Conservation (phyloP, 106 monocot genomes). For the Dendrobium nobile region DNA sequence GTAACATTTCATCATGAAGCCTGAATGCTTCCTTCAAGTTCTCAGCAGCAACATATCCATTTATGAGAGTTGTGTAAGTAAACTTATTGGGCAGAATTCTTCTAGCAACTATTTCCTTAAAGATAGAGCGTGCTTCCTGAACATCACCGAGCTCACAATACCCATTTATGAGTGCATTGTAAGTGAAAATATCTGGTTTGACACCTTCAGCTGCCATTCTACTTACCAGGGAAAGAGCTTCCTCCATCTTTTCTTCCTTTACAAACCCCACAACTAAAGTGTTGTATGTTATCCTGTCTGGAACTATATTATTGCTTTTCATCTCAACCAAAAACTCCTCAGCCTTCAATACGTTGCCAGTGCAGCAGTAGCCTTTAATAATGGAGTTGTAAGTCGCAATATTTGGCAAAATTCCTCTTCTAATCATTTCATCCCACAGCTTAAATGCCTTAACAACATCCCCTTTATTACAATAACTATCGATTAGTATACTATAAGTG, state of each 20-base stretch:
- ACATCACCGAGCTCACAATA: conserved; percentile 54
- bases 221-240: conserved; percentile 49
- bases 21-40: conserved; percentile 77
- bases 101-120: conserved; percentile 39
- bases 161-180: conserved; percentile 64
- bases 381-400: conserved; percentile 75
- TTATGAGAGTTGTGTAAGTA: conserved; percentile 71
- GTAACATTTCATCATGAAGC: conserved; percentile 92
- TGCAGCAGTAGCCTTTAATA: conserved; percentile 73
- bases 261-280: conserved; percentile 65
- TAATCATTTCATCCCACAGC: conserved; percentile 68
- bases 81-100: conserved; percentile 63
- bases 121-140: conserved; percentile 49
- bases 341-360: conserved; percentile 56
- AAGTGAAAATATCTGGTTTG: conserved; percentile 59
- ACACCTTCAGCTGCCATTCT: conserved; percentile 58
- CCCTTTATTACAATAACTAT: conserved; percentile 55
- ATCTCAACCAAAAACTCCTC: conserved; percentile 57
- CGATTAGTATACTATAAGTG: conserved; percentile 70
- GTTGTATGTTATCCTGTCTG: conserved; percentile 79
- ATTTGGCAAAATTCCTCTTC: conserved; percentile 55
- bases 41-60: conserved; percentile 57
- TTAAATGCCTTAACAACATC: conserved; percentile 43
- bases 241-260: conserved; percentile 54
- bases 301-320: conserved; percentile 40